Evolutionary conservation across 1,284 basidiomycete species (phyloP), one percentile per base, ranked within the genome.

Genomic region (Ustilago xerochloae): DNA sequence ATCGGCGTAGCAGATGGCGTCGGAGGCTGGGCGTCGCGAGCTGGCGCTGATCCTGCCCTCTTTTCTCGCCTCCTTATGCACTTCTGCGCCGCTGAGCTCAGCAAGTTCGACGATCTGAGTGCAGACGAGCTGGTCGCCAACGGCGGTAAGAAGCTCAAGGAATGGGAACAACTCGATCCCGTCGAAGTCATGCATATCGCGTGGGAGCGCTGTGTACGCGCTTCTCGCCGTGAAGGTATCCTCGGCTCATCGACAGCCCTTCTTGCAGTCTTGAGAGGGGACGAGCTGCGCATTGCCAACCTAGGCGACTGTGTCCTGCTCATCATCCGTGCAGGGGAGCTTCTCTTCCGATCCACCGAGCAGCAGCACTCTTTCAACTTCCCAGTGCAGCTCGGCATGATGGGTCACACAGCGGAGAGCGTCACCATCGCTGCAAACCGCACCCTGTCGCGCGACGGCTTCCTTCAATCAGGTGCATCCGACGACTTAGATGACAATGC

Each of bases 321-420:
- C 88, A 87, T 96, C 39, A 89, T 97, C 28, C 89, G 93, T 6
- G 88, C 88, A 4, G 90, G 91, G 15, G 87, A 90, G 66, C 89
- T 96, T 39, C 89, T 91, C 3, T 97, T 94, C 90, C 88, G 94
- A 39, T 93, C 90, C 46, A 89, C 92, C 58, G 95, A 97, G 85
- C 96, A 97, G 91, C 95, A 95, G 89, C 95, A 94, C 88, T 86
- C 91, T 81, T 96, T 97, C 87, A 97, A 97, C 84, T 94, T 92
- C 47, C 94, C 93, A 0, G 88, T 92, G 6, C 93, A 95, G 84
- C 89, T 97, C 1, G 93, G 93, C 1, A 93, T 94, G 13, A 87
- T 83, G 81, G 81, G 90, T 41, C 89, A 89, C 2, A 87, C 89
- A 13, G 90, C 91, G 16, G 89, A 89, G 48, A 91, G 91, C 61